A percentile compares a stretch with the other conserved stretches of the same genome.
phyloP scores from a whole-genome alignment of 2,329 filamentous ascomycete genomes.

The Fusarium acutatum region DNA sequence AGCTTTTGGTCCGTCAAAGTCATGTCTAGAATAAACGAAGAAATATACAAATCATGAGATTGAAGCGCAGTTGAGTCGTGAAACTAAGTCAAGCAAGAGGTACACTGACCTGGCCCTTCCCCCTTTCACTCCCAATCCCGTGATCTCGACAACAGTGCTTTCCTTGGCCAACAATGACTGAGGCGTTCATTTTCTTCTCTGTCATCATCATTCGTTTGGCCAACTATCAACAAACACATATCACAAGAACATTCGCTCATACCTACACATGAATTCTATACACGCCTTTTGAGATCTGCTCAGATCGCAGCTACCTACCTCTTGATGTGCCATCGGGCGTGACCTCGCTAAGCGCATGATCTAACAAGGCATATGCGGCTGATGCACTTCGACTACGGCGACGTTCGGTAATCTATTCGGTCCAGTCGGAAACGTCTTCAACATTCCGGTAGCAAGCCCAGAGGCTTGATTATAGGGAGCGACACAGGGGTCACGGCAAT shows the following conservation, averaged over 20 bases:
- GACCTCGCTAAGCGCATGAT: constrained; percentile 68
- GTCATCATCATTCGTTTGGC: neutral
- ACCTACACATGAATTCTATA: neutral
- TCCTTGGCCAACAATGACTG: neutral
- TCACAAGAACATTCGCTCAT: neutral
- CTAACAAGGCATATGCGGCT: constrained; percentile 55
- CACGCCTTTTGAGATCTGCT: constrained; percentile 64
- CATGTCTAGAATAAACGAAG: neutral
- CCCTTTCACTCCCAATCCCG: neutral
- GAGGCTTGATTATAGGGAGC: constrained; percentile 28
- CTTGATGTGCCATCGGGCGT: constrained; percentile 70
- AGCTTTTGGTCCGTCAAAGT: neutral
- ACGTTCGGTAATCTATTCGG: constrained; percentile 42
- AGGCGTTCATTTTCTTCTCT: neutral
- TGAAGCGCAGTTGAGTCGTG: neutral
- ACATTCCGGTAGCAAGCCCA: constrained; percentile 33
- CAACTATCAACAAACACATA: neutral
- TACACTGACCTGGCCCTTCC: neutral
- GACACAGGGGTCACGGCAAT: constrained; percentile 33
- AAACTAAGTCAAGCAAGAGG: neutral
- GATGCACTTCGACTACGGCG: constrained; percentile 67
- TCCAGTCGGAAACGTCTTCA: constrained; percentile 29
- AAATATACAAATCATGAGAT: neutral
- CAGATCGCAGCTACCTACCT: constrained; percentile 70
- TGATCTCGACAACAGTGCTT: neutral